Percentiles rank a stretch among this genome's conserved stretches.
phyloP scores from a whole-genome alignment of 345 rosid genomes.

The Heritiera littoralis region DNA sequence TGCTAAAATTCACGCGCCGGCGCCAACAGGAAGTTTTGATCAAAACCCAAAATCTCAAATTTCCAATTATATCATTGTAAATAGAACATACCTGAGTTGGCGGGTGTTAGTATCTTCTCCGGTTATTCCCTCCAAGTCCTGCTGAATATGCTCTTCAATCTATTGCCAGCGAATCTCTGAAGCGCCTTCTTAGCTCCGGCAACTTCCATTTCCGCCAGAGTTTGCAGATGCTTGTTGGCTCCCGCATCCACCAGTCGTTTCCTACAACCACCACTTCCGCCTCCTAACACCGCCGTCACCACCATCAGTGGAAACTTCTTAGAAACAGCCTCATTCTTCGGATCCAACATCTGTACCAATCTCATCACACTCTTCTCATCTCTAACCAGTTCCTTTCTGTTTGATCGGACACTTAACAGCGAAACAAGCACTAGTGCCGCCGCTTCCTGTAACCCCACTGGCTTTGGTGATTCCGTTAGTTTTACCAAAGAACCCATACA shows the following conservation, averaged over 20 bases:
- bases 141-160: conserved; percentile 58
- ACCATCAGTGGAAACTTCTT: conserved; percentile 68
- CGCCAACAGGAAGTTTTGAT: not conserved
- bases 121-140: conserved; percentile 68
- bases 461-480: conserved; percentile 71
- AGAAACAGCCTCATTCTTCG: conserved; percentile 47
- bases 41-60: not conserved
- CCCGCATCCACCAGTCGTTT: conserved; percentile 57
- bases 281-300: conserved; percentile 45
- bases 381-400: conserved; percentile 58
- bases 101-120: conserved; percentile 41
- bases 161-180: conserved; percentile 63
- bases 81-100: conserved; percentile 37
- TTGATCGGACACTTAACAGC: conserved; percentile 55
- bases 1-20: not conserved
- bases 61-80: conserved; percentile 29
- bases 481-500: conserved; percentile 58
- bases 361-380: conserved; percentile 75
- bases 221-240: conserved; percentile 56
- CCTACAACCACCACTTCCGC: conserved; percentile 53
- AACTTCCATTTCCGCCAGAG: conserved; percentile 59
- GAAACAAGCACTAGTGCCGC: conserved; percentile 57
- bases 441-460: conserved; percentile 70
- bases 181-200: conserved; percentile 63
- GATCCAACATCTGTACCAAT: conserved; percentile 72